Evolutionary conservation across 2,329 filamentous ascomycete species (phyloP).

Genomic region (Acrocalymma vagum): DNA sequence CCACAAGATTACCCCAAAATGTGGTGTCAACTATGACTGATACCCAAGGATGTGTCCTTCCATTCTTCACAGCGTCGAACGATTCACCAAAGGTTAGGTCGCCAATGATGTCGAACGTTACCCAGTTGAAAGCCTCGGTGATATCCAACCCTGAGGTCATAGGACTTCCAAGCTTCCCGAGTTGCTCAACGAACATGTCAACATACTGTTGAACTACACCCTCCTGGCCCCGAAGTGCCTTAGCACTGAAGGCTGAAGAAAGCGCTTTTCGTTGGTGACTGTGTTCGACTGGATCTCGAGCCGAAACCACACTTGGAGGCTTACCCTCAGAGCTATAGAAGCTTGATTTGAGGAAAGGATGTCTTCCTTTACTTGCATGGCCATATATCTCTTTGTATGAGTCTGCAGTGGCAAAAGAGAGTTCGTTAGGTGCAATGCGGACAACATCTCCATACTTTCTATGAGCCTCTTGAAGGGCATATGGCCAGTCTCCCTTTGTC

Average conservation of each 20-base stretch:
- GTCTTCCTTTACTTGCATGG: slow-evolving; percentile 6
- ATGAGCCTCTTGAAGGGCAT: background rate
- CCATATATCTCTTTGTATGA: slow-evolving; percentile 54
- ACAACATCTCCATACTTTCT: slow-evolving; percentile 44
- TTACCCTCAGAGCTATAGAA: slow-evolving; percentile 7
- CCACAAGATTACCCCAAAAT: background rate
- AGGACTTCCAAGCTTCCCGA: slow-evolving; percentile 1
- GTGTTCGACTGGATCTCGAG: slow-evolving; percentile 14
- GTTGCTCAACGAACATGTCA: slow-evolving; percentile 3
- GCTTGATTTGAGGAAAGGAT: slow-evolving; percentile 18
- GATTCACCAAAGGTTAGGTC: slow-evolving; percentile 62
- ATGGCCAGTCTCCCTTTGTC: slow-evolving; percentile 1
- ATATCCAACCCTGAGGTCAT: slow-evolving; percentile 8
- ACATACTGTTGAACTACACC: slow-evolving; percentile 33
- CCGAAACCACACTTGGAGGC: slow-evolving; percentile 16
- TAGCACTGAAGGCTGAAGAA: slow-evolving; percentile 3
- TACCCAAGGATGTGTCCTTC: slow-evolving; percentile 37
- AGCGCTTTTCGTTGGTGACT: background rate
- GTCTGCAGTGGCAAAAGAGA: slow-evolving; percentile 52
- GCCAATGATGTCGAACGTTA: slow-evolving; percentile 38
- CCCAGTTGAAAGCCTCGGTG: slow-evolving; percentile 16
- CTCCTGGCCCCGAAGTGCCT: slow-evolving; percentile 13
- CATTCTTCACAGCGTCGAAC: slow-evolving; percentile 30
- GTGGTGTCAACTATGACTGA: background rate
- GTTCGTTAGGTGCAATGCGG: slow-evolving; percentile 56